Evolutionary conservation across 176 grass and related monocot genomes (phyloP).

Genomic region (Hyparrhenia diplandra): DNA sequence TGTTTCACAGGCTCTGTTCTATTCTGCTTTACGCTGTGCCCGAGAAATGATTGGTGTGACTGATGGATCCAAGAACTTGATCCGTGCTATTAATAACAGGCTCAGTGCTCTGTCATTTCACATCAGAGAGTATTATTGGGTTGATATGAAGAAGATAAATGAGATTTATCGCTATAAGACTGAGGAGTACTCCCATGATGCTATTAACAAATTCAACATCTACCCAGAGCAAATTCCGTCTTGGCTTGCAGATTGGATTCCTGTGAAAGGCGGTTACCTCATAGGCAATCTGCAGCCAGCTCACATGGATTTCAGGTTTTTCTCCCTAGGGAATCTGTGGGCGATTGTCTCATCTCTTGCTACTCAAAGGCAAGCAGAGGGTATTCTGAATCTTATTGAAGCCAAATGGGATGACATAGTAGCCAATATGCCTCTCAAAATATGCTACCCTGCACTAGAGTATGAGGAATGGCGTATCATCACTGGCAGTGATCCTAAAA

Average conservation of each 20-base stretch:
- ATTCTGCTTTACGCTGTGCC: conserved; percentile 81
- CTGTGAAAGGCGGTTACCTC: conserved; percentile 83
- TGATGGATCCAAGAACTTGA: conserved; percentile 61
- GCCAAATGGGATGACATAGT: conserved; percentile 98
- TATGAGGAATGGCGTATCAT: conserved; percentile 95
- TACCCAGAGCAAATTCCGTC: conserved; percentile 88
- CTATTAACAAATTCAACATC: conserved; percentile 90
- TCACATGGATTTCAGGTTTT: conserved; percentile 99
- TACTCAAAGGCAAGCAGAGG: conserved; percentile 77
- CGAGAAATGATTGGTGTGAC: conserved; percentile 70
- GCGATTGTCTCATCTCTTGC: conserved; percentile 80
- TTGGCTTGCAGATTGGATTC: conserved; percentile 87
- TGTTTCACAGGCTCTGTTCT: conserved; percentile 72
- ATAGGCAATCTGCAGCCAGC: conserved; percentile 86
- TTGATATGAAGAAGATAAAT: conserved; percentile 91
- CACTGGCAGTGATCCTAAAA: conserved; percentile 95
- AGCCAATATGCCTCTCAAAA: conserved; percentile 92
- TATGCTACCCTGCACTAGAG: conserved; percentile 94
- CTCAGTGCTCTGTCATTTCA: conserved; percentile 81
- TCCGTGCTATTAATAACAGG: conserved; percentile 72
- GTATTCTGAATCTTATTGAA: conserved; percentile 90
- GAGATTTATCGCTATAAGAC: conserved; percentile 92
- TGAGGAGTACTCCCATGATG: conserved; percentile 86
- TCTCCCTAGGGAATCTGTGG: conserved; percentile 95
- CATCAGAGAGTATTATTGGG: conserved; percentile 90